Evolutionary conservation across 805 yeast genomes (phyloP).

Genomic region (Barnettozyma botsteinii): DNA sequence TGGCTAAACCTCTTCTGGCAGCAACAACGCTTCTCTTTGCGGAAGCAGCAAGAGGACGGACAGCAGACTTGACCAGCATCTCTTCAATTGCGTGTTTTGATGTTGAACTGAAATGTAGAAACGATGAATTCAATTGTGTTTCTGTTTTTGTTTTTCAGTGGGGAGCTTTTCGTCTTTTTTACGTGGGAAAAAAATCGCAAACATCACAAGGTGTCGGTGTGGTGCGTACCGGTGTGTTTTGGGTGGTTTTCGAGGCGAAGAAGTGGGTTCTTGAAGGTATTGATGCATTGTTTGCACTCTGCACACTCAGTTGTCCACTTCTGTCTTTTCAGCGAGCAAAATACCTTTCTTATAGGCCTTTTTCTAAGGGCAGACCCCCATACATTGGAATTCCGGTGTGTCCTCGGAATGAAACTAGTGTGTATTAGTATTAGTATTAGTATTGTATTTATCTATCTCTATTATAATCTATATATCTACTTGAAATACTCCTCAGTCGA

Average conservation of each 20-base stretch:
- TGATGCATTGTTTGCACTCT: too few relatives aligned
- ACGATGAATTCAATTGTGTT: background rate
- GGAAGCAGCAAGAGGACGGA: slow-evolving; percentile 14
- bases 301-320: too few relatives aligned
- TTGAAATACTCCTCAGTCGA: slow-evolving; percentile 1
- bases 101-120: background rate
- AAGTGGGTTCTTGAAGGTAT: background rate
- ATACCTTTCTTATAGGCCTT: too few relatives aligned
- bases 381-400: too few relatives aligned
- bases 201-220: slow-evolving; percentile 4
- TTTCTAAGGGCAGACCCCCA: too few relatives aligned
- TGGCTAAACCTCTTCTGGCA: slow-evolving; percentile 24
- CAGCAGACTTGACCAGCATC: slow-evolving; percentile 13
- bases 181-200: slow-evolving; percentile 6
- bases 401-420: too few relatives aligned
- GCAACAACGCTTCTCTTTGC: slow-evolving; percentile 11
- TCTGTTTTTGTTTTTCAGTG: background rate
- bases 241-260: background rate
- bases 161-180: background rate
- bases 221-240: background rate
- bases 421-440: too few relatives aligned
- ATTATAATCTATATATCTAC: background rate
- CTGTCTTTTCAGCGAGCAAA: too few relatives aligned
- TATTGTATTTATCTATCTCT: background rate
- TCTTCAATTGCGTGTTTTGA: background rate